These are phyloP conservation scores for Leccinum truebloodii DNA, from an alignment of 768 basidiomycete genomes.

Conservation along the genomic window DNA sequence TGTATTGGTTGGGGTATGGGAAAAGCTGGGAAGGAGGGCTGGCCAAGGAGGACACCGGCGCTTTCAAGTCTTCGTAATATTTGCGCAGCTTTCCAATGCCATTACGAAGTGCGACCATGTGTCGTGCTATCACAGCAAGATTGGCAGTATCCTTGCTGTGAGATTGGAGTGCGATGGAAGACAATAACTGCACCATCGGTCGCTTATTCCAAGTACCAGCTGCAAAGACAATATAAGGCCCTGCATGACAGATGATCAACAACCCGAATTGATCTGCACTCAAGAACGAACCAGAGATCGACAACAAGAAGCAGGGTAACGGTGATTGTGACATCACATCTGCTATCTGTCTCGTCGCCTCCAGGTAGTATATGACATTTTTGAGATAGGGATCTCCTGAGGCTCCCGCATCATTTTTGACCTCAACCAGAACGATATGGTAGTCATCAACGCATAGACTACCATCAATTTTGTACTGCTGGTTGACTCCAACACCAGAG, in stretches of 20 bases:
- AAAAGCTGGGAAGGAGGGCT: background rate
- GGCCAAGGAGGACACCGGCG: background rate
- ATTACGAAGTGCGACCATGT: no score
- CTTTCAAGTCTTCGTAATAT: conserved; percentile 21
- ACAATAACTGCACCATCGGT: no score
- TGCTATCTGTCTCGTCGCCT: conserved; percentile 15
- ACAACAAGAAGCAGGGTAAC: conserved; percentile 31
- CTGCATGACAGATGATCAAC: no score
- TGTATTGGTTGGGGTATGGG: conserved; percentile 11
- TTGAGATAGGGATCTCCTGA: conserved; percentile 30
- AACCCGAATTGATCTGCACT: no score
- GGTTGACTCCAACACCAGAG: no score
- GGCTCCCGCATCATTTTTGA: conserved; percentile 24
- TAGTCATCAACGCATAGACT: no score
- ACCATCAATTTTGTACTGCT: no score
- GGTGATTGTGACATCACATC: conserved; percentile 10
- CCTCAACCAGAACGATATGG: conserved; percentile 14
- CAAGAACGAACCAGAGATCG: conserved; percentile 20
- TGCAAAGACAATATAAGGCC: no score
- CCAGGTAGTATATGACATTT: conserved; percentile 22
- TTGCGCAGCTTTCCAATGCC: conserved; percentile 4
- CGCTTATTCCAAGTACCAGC: no score
- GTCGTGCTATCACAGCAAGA: no score
- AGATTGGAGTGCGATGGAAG: no score
- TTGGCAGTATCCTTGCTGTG: no score